Evolutionary conservation across 2,329 filamentous ascomycete genomes (phyloP).

Genomic region (Mariannaea sp.): DNA sequence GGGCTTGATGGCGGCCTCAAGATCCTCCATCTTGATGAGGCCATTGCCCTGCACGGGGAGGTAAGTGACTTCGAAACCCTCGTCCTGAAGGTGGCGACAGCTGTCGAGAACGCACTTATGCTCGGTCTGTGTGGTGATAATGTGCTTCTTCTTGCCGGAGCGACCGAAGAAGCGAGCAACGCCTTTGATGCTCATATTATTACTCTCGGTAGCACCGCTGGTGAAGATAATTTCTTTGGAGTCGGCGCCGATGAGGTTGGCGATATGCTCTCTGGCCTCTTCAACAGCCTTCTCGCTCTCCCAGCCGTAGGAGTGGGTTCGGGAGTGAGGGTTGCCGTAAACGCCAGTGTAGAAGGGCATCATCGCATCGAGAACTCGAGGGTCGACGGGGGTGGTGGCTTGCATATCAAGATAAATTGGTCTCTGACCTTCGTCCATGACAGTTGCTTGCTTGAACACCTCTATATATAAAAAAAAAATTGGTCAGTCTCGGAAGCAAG

Average conservation of each 20-base stretch:
- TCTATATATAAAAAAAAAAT: conserved; percentile 51
- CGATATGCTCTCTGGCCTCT: conserved; percentile 81
- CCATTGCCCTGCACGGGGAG: conserved; percentile 87
- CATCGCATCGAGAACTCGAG: conserved; percentile 95
- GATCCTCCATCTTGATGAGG: conserved; percentile 79
- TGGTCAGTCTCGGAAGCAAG: conserved; percentile 24
- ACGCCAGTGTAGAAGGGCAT: conserved; percentile 90
- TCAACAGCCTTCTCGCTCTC: conserved; percentile 95
- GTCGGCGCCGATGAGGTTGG: conserved; percentile 87
- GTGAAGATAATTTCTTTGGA: conserved; percentile 99
- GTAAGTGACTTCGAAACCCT: conserved; percentile 97
- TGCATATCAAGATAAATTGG: conserved; percentile 99
- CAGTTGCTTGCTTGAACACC: conserved; percentile 86
- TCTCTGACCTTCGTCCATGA: conserved; percentile 89
- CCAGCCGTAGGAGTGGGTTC: conserved; percentile 98
- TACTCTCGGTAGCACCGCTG: conserved; percentile 96
- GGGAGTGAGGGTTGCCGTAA: conserved; percentile 96
- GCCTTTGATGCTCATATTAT: conserved; percentile 99
- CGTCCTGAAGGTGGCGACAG: conserved; percentile 94
- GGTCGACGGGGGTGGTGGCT: conserved; percentile 93
- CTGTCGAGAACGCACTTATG: conserved; percentile 99
- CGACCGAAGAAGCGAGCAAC: conserved; percentile 94
- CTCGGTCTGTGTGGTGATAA: conserved; percentile 96
- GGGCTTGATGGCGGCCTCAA: conserved; percentile 86
- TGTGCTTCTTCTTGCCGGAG: conserved; percentile 95